Base-by-base conservation (phyloP, 495 filamentous ascomycete species). In the Penicillium turbatum region DNA sequence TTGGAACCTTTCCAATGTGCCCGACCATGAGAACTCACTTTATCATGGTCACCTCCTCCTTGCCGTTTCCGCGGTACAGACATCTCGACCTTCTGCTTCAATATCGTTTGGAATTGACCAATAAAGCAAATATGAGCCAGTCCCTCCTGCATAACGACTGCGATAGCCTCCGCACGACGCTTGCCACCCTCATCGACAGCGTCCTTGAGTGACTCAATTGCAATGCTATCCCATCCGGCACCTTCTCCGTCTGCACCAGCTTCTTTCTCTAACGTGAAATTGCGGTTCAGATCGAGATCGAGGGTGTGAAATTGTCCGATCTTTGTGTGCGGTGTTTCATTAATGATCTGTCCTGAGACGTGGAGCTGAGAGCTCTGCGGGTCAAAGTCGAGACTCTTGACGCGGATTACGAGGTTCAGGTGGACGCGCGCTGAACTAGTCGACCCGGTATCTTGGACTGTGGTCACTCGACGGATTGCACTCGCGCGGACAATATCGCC, bases 61-160 rank as follows among this genome's bases (percentile, higher is more conserved):
- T 77, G 72, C 44, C 87, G 79, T 72, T 97, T 97, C 65, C 85
- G 82, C 12, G 93, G 90, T 27, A 97, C 82, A 1, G 80, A 77
- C 62, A 84, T 83, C 67, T 96, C 90, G n/a, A 97, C 81, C 48
- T 87, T 81, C 63, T 96, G 90, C 67, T 89, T 86, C 54, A 96
- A 67, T 56, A 97, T 78, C 2, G 92, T 97, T 56, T 90, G 90
- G 63, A 88, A 85, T 51, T 96, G 90, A 10, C 91, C 95, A 56
- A 98, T 89, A 16, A 96, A 79, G 68, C 90, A 96, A 49, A 98
- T 87, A 74, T 96, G 92, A 45, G 95, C 92, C 32, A 95, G 56
- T 0, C 92, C 93, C 59, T 97, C 92, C 54, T 96, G 89, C 89
- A 97, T 95, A 5, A 97, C 85, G 1, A 97, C 85, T 2, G 92